These are phyloP conservation scores for Trichoderma lentiforme DNA, from an alignment of 2,329 filamentous ascomycete genomes.

Conservation along the genomic window DNA sequence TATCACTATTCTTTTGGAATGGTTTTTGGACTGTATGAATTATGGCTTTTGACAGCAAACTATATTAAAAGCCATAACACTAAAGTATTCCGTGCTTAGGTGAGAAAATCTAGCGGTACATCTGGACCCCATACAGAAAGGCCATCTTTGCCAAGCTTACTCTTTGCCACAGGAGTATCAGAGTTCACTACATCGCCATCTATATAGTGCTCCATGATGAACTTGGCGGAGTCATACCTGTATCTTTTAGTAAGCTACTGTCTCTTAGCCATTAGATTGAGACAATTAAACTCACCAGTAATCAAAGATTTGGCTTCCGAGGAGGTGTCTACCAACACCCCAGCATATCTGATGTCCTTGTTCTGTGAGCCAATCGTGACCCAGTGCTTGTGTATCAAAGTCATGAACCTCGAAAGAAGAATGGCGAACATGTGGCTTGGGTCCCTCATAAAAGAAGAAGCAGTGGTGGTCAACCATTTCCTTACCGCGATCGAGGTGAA, in stretches of 20 bases:
- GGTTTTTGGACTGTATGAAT: not conserved
- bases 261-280: not conserved
- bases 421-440: not conserved
- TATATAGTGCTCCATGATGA: not conserved
- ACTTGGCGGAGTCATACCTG: not conserved
- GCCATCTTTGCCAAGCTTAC: not conserved
- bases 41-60: not conserved
- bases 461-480: not conserved
- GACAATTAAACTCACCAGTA: not conserved
- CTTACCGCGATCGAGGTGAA: not conserved
- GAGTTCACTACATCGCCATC: not conserved
- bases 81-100: not conserved
- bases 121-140: not conserved
- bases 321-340: not conserved
- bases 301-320: not conserved
- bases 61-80: not conserved
- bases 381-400: not conserved
- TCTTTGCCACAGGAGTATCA: not conserved
- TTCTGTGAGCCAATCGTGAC: not conserved
- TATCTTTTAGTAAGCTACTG: not conserved
- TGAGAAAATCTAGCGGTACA: not conserved
- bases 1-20: not conserved
- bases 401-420: not conserved
- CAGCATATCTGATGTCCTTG: not conserved
- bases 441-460: not conserved